These are phyloP conservation scores for Phyllosticta ampelicida DNA, from an alignment of 2,329 filamentous ascomycete genomes.

Conservation along the genomic window DNA sequence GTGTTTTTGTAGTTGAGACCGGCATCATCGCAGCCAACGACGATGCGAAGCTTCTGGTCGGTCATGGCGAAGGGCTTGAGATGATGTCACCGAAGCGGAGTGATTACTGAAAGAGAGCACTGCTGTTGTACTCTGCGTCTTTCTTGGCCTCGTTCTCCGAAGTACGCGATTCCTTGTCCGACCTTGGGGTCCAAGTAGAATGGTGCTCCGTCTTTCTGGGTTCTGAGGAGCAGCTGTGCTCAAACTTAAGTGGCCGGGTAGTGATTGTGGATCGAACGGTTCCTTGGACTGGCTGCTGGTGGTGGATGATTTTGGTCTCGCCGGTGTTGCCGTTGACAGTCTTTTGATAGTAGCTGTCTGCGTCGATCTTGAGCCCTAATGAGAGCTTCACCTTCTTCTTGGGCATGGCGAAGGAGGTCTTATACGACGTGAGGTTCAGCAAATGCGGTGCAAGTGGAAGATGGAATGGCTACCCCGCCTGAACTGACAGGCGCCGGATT, in stretches of 20 bases:
- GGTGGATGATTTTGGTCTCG: conserved; percentile 25
- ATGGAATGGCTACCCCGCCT: conserved; percentile 6
- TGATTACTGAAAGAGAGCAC: conserved; percentile 3
- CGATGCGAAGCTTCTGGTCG: conserved; percentile 40
- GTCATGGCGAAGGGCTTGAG: conserved; percentile 3
- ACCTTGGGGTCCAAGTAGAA: conserved; percentile 6
- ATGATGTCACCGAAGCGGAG: conserved; percentile 1
- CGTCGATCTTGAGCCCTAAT: conserved; percentile 8
- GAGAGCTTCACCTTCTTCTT: conserved; percentile 11
- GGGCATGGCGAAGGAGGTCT: conserved; percentile 5
- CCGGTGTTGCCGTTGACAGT: conserved; percentile 13
- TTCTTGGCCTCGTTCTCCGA: conserved; percentile 5
- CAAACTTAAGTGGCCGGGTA: conserved; percentile 26
- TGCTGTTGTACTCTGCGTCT: conserved; percentile 18
- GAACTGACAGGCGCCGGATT: conserved; percentile 5
- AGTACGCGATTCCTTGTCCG: conserved; percentile 5
- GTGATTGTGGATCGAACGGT: conserved; percentile 24
- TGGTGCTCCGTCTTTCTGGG: conserved; percentile 9
- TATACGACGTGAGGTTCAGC: neutral
- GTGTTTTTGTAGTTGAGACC: conserved; percentile 69
- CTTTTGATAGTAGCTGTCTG: conserved; percentile 8
- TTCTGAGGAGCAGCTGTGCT: conserved; percentile 7
- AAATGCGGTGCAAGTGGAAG: neutral
- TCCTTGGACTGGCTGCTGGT: conserved; percentile 22
- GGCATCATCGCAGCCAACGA: conserved; percentile 58